These are phyloP conservation scores for Allomyces javanicus DNA, from an alignment of 192 early-diverging fungal genomes.

Conservation along the genomic window DNA sequence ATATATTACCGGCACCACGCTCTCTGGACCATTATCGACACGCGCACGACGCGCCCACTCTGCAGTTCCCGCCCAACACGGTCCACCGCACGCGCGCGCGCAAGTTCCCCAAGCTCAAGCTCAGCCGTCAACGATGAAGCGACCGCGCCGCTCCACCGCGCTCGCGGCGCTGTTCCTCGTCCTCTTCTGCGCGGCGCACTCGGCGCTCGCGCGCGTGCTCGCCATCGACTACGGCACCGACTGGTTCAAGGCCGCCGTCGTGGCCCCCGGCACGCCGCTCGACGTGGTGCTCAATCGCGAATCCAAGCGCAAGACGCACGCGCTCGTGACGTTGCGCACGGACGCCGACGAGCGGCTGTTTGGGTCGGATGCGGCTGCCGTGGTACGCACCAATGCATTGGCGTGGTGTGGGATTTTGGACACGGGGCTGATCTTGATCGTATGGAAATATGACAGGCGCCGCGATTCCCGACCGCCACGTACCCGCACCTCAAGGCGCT, in stretches of 20 bases:
- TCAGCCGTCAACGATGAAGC: too few relatives aligned
- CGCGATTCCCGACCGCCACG: constrained; percentile 59
- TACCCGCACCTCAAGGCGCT: constrained; percentile 70
- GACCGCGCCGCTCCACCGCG: neutral
- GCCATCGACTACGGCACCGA: constrained; percentile 94
- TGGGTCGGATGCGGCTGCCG: constrained; percentile 63
- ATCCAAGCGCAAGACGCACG: constrained; percentile 82
- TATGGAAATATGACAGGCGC: constrained; percentile 26
- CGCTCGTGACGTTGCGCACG: constrained; percentile 44
- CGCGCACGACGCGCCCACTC: too few relatives aligned
- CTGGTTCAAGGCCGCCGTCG: constrained; percentile 89
- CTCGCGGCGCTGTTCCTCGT: constrained; percentile 5
- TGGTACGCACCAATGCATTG: constrained; percentile 21
- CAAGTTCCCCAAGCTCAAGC: too few relatives aligned
- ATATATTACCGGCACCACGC: too few relatives aligned
- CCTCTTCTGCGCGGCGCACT: constrained; percentile 11
- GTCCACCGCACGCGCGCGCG: too few relatives aligned
- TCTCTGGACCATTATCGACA: too few relatives aligned
- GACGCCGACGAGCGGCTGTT: constrained; percentile 65
- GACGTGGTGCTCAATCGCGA: constrained; percentile 93
- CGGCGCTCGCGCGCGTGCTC: constrained; percentile 51
- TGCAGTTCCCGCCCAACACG: too few relatives aligned
- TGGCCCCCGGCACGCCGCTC: constrained; percentile 70
- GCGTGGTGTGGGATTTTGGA: neutral
- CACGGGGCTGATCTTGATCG: constrained; percentile 3